Evolutionary conservation across 805 yeast genomes (phyloP), one percentile per base, ranked within the genome.

Genomic region (Clavispora phyllophila): DNA sequence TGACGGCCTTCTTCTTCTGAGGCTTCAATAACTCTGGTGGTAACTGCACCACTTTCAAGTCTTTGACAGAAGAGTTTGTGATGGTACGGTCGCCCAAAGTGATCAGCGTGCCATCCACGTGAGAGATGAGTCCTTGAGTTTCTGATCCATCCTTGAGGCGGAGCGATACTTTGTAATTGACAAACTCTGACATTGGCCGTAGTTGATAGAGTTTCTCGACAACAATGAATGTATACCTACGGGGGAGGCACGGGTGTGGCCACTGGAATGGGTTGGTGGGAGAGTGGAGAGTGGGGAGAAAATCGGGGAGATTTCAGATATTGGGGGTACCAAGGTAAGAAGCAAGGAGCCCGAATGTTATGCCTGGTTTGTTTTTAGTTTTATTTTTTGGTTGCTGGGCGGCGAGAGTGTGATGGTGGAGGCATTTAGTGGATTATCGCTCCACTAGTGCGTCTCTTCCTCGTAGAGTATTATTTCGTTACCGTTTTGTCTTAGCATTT

Each of bases 1-100:
- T 46, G 34, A 43, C 35, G 26, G 53, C 52, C 33, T 46, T 42
- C 36, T 51, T 58, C 36, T 50, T 55, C 20, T 49, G 50, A 15
- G 43, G 37, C 32, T 52, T 54, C 37, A 45, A 18, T 20, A 54
- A 45, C 23, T 58, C 63, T 12, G 62, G 56, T 6, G 85, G 84
- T n/a, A 81, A 57, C 37, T 71, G 80, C 6, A 75, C 48, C 8
- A 82, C 85, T 45, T 73, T 75, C 58, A 82, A 62, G 53, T 81
- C 85, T 4, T 66, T 58, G 36, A 82, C 78, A 12, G 63, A 63
- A 10, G 51, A 37, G 27, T 78, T 76, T 41, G 39, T 44, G 37
- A 48, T 60, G 23, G 47, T 42, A 13, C 51, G 62, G 42, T 56
- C 55, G 7, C 51, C 56, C 24, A 70, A 48, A 3, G 60, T 42